Evolutionary conservation across 2,329 filamentous ascomycete genomes (phyloP).

Genomic region (Aspergillus aculeatus): DNA sequence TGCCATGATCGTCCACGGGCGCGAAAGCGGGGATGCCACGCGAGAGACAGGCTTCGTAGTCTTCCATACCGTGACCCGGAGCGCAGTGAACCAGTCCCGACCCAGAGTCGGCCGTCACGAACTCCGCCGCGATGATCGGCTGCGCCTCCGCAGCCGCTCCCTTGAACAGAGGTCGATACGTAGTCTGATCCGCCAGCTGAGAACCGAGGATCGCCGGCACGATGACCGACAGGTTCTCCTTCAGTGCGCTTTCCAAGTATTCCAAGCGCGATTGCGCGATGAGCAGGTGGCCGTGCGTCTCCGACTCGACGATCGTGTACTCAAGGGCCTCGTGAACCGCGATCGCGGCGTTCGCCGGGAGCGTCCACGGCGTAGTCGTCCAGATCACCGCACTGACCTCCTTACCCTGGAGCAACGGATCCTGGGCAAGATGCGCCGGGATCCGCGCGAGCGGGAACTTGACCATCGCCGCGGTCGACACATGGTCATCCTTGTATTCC

Average conservation of each 20-base stretch:
- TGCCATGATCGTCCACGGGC: constrained; percentile 77
- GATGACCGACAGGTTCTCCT: constrained; percentile 52
- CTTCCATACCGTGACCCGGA: constrained; percentile 93
- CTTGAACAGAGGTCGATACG: constrained; percentile 71
- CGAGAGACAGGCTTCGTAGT: constrained; percentile 77
- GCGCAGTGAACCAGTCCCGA: constrained; percentile 93
- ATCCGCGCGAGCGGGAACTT: constrained; percentile 66
- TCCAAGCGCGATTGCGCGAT: constrained; percentile 70
- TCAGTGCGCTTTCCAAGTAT: constrained; percentile 52
- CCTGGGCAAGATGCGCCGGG: constrained; percentile 45
- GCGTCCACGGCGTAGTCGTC: constrained; percentile 98
- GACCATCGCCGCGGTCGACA: constrained; percentile 64
- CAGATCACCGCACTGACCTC: constrained; percentile 81
- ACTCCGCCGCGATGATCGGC: constrained; percentile 77
- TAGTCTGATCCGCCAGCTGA: constrained; percentile 60
- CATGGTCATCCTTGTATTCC: constrained; percentile 63
- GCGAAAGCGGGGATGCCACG: constrained; percentile 73
- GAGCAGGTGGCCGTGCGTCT: constrained; percentile 60
- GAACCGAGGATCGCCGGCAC: constrained; percentile 61
- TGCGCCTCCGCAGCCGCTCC: constrained; percentile 58
- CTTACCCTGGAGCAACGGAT: constrained; percentile 44
- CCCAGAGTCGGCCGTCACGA: constrained; percentile 86
- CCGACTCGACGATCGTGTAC: constrained; percentile 66
- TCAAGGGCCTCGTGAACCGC: constrained; percentile 72
- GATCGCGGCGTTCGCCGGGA: constrained; percentile 89